These are phyloP conservation scores for Colletotrichum eleusines DNA, from an alignment of 2,329 filamentous ascomycete species.

Conservation along the genomic window DNA sequence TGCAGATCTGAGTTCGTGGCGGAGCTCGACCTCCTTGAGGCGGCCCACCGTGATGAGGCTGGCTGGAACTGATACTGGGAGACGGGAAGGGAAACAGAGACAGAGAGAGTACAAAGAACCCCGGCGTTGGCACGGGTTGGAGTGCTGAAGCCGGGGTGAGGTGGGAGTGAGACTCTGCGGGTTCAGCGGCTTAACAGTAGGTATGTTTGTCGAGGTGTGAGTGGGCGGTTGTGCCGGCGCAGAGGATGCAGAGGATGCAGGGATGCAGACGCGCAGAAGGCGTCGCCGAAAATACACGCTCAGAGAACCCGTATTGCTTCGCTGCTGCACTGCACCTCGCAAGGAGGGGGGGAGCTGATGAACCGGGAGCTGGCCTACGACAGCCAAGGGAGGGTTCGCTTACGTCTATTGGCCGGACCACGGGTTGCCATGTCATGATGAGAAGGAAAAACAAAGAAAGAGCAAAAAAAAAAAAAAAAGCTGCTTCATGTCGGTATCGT, in stretches of 20 bases:
- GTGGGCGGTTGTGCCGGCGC: constrained; percentile 5
- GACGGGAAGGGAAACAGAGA: background rate
- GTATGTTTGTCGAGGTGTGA: constrained; percentile 18
- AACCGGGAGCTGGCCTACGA: constrained; percentile 5
- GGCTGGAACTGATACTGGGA: constrained; percentile 7
- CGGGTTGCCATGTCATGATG: constrained; percentile 1
- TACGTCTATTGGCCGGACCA: constrained; percentile 21
- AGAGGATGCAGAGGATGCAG: constrained; percentile 19
- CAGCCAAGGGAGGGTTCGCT: background rate
- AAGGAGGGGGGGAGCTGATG: constrained; percentile 1
- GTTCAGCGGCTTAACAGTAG: constrained; percentile 32
- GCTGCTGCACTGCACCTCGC: background rate
- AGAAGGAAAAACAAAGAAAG: background rate
- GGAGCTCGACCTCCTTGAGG: background rate
- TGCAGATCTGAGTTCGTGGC: constrained; percentile 13
- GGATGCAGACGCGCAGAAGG: constrained; percentile 21
- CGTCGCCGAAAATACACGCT: constrained; percentile 27
- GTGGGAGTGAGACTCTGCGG: constrained; percentile 28
- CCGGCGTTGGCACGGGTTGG: constrained; percentile 14
- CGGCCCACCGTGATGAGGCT: constrained; percentile 22
- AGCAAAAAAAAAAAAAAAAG: background rate
- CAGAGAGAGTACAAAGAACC: background rate
- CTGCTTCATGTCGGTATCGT: constrained; percentile 13
- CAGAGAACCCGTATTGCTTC: background rate
- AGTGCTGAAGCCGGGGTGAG: constrained; percentile 18